phyloP scores from a whole-genome alignment of 2,329 filamentous ascomycete genomes.

The Colletotrichum lupini region DNA sequence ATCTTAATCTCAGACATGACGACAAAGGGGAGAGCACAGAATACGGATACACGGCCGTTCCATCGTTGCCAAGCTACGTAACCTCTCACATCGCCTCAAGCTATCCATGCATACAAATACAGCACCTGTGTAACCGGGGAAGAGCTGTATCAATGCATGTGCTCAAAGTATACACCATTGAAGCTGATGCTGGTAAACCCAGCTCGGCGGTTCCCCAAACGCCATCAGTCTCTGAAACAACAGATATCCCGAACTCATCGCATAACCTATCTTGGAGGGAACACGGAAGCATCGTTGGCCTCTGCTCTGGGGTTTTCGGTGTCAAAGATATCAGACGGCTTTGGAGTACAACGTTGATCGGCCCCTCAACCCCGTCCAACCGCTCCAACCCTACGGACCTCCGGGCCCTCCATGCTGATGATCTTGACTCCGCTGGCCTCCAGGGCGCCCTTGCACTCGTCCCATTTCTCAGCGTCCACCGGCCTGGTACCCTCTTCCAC shows the following conservation, averaged over 20 bases:
- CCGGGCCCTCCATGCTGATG: slow-evolving; percentile 65
- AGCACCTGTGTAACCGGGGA: background rate
- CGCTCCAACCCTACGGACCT: slow-evolving; percentile 61
- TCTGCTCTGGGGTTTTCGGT: background rate
- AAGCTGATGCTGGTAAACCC: background rate
- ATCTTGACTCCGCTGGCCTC: slow-evolving; percentile 69
- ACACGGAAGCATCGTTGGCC: background rate
- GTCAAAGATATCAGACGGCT: slow-evolving; percentile 11
- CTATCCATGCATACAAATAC: background rate
- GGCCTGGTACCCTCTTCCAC: slow-evolving; percentile 82
- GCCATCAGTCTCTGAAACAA: background rate
- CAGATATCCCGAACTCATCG: background rate
- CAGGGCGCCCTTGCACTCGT: slow-evolving; percentile 63
- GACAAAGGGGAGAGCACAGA: background rate
- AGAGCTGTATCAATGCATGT: slow-evolving; percentile 12
- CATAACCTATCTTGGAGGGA: background rate
- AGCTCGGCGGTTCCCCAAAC: slow-evolving; percentile 5
- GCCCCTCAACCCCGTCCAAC: slow-evolving; percentile 19
- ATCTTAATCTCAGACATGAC: background rate
- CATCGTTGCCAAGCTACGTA: too few species aligned
- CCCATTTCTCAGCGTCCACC: slow-evolving; percentile 74
- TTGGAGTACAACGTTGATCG: background rate
- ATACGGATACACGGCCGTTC: background rate
- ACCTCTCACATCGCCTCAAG: background rate
- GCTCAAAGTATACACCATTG: background rate